Evolutionary conservation across 257 asterid genomes (phyloP).

Genomic region (Scutellaria galericulata): DNA sequence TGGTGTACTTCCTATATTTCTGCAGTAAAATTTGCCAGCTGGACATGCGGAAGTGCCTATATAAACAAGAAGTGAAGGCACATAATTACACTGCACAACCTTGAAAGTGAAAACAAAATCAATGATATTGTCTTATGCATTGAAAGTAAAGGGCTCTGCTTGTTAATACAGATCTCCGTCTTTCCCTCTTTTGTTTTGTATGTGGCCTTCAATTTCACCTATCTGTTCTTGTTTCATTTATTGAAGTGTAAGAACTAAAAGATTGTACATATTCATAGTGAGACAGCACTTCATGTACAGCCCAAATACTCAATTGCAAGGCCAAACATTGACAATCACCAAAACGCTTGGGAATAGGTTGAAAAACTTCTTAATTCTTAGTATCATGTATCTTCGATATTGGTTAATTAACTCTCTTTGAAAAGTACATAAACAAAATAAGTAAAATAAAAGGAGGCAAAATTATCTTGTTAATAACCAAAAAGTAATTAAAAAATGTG

Average conservation of each 20-base stretch:
- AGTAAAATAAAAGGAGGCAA: no score
- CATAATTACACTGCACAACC: conserved; percentile 17
- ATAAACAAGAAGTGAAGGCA: conserved; percentile 32
- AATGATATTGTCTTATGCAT: conserved; percentile 8
- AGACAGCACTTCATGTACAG: no score
- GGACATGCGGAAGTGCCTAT: conserved; percentile 97
- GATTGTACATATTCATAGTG: no score
- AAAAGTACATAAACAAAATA: no score
- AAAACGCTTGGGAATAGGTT: no score
- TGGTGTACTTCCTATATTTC: conserved; percentile 85
- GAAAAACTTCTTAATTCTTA: no score
- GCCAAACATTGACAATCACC: no score
- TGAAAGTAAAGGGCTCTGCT: neutral
- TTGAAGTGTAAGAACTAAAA: neutral
- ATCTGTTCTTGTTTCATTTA: neutral
- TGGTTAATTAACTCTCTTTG: no score
- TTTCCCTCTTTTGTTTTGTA: neutral
- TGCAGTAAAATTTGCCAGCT: conserved; percentile 82
- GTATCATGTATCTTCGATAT: no score
- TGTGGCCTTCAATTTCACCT: neutral
- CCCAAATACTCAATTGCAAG: no score
- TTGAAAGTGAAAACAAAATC: neutral
- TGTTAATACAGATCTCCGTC: neutral
- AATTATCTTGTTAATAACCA: no score
- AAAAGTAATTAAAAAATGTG: no score